phyloP scores from a whole-genome alignment of 306 rosid genomes.

The barrel medic (Medicago truncatula) region DNA sequence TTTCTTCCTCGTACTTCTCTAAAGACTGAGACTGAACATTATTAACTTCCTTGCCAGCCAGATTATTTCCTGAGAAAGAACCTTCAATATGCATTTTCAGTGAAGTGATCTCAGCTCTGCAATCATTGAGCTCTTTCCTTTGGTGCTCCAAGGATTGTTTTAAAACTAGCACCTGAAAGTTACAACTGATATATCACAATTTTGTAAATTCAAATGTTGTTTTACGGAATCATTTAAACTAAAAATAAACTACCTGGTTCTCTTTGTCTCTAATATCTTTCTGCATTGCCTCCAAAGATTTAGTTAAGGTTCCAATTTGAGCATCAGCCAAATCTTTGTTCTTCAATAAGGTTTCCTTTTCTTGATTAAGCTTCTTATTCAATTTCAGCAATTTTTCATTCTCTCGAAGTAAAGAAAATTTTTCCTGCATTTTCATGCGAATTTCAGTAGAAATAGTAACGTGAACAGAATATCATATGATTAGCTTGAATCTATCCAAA shows the following conservation, averaged over 20 bases:
- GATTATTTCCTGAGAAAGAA: conserved; percentile 57
- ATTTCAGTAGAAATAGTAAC: conserved; percentile 35
- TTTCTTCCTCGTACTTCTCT: conserved; percentile 81
- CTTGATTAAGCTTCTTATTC: conserved; percentile 66
- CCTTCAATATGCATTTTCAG: conserved; percentile 87
- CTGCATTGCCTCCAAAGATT: conserved; percentile 79
- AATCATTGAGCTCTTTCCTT: conserved; percentile 78
- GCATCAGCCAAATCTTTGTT: conserved; percentile 70
- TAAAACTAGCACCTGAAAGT: conserved; percentile 71
- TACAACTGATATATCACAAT: conserved; percentile 39
- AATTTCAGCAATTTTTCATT: conserved; percentile 66
- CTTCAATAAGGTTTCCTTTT: conserved; percentile 65
- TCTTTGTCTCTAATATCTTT: conserved; percentile 88
- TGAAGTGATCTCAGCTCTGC: conserved; percentile 87
- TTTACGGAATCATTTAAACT: conserved; percentile 41
- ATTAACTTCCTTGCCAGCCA: conserved; percentile 51
- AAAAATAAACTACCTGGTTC: conserved; percentile 61
- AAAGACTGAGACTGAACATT: conserved; percentile 55
- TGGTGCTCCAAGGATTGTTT: conserved; percentile 81
- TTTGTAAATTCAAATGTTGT: conserved; percentile 28
- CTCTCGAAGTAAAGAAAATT: conserved; percentile 67
- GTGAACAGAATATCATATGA: conserved; percentile 32
- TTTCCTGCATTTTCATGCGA: conserved; percentile 70
- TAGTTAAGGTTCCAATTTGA: conserved; percentile 71
- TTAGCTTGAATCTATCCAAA: conserved; percentile 29